Evolutionary conservation across 352 stramenopile species (phyloP).

Genomic region (Phytophthora vignae): DNA sequence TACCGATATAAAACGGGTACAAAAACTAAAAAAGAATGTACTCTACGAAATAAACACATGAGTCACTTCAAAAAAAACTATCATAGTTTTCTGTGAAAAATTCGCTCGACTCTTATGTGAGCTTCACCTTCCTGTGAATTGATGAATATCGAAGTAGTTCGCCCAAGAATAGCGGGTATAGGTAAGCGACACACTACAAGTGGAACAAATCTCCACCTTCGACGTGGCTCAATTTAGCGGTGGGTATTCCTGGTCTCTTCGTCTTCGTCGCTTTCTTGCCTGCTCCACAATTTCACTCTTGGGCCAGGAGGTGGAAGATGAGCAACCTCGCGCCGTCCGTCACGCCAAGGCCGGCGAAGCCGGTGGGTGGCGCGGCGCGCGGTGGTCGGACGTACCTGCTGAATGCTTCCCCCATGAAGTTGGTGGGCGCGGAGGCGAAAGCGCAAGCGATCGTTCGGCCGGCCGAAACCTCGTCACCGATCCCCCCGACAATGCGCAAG

Average conservation of each 20-base stretch:
- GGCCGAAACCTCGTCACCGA: slow-evolving; percentile 38
- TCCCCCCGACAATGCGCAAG: slow-evolving; percentile 45
- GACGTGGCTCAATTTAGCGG: slow-evolving; percentile 24
- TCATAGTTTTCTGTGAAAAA: too few species aligned
- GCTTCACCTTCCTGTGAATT: too few species aligned
- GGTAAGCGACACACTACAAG: not conserved
- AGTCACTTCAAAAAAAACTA: too few species aligned
- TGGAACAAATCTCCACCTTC: not conserved
- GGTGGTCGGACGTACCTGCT: slow-evolving; percentile 59
- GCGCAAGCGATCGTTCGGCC: slow-evolving; percentile 32
- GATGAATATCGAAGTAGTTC: too few species aligned
- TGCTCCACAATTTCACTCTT: slow-evolving; percentile 8
- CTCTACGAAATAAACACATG: too few species aligned
- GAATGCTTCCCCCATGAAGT: slow-evolving; percentile 60
- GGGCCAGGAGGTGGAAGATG: slow-evolving; percentile 17
- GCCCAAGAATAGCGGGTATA: slow-evolving; percentile 20
- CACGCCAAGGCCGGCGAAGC: slow-evolving; percentile 68
- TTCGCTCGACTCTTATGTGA: too few species aligned
- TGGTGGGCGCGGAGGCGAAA: slow-evolving; percentile 21
- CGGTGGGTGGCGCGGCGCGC: slow-evolving; percentile 27
- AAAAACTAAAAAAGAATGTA: too few species aligned
- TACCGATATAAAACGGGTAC: too few species aligned
- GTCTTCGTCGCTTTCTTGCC: slow-evolving; percentile 19
- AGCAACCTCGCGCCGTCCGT: slow-evolving; percentile 68
- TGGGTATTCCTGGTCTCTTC: slow-evolving; percentile 21